Base-by-base conservation (phyloP, 169 alveolate species). In the Cryptosporidium canis region DNA sequence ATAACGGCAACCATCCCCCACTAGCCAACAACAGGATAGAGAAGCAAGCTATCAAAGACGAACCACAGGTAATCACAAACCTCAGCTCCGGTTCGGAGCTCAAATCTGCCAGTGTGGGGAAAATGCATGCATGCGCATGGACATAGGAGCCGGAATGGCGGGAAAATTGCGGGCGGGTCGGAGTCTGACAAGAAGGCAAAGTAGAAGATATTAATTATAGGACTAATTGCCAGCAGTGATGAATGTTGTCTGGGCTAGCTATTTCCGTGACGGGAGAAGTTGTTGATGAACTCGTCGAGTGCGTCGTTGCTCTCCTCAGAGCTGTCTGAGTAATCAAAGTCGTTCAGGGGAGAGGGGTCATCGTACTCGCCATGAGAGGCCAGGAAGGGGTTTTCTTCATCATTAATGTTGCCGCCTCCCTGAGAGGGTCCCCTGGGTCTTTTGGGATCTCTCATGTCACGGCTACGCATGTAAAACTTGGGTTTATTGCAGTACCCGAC, bases 401-500 rank as follows among this genome's bases (percentile, higher is more conserved):
- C 44, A 18, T 70, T 70, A 12, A 70, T 1, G 55, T 33, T 21
- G 2, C 27, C 68, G 8, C 16, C 39, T 1, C 4, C 18, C 18
- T 27, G 14, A n/a, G 27, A 29, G n/a, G 6, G 27, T 27, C 33
- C 16, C 14, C 47, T 43, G 16, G 11, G 31, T 70, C 35, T 70
- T 14, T 51, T 55, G 11, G 29, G 29, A 14, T 31, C 48, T 35
- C 51, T 70, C 18, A 39, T 39, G 37, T 70, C 68, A 18, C 53
- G 68, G 4, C 53, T 48, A n/a, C 53, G 53, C 47, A 70, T 31
- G 33, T 35, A 70, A 67, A 45, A 70, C 45, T 70, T 70, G 33
- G 84, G 84, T 53, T 9, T 70, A 18, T 37, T 51, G 37, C 87
- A 77, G 4, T 45, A 55, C 12, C 87, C 87, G 12, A 77, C 33